Evolutionary conservation across 2,329 filamentous ascomycete genomes (phyloP).

Genomic region (Cladosporium cucumerinum): DNA sequence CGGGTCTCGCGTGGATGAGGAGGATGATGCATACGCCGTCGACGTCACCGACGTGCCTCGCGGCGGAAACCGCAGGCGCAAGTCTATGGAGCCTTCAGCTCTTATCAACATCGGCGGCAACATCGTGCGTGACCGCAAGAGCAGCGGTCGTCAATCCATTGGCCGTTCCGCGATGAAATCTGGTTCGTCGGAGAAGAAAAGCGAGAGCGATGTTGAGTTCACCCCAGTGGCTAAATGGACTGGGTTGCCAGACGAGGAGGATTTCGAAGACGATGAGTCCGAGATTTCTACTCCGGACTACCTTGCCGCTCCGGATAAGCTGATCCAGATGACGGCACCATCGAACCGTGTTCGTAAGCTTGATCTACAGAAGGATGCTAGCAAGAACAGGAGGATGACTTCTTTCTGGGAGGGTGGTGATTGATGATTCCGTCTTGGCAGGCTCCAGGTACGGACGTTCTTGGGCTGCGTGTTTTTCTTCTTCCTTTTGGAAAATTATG

Average conservation of each 20-base stretch:
- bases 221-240: slow-evolving; percentile 18
- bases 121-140: slow-evolving; percentile 32
- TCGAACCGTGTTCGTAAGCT: slow-evolving; percentile 34
- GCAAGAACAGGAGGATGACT: slow-evolving; percentile 32
- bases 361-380: slow-evolving; percentile 25
- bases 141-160: slow-evolving; percentile 30
- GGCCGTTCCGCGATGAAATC: slow-evolving; percentile 25
- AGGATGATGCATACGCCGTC: slow-evolving; percentile 33
- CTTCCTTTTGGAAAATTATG: not conserved
- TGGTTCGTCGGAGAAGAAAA: slow-evolving; percentile 19
- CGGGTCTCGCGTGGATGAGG: slow-evolving; percentile 31
- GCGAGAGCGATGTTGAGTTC: not conserved
- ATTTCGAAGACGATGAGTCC: slow-evolving; percentile 27
- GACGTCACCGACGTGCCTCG: slow-evolving; percentile 33
- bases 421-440: not conserved
- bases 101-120: slow-evolving; percentile 33
- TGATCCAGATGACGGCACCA: slow-evolving; percentile 36
- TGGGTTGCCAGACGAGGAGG: slow-evolving; percentile 28
- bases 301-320: slow-evolving; percentile 27
- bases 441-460: not conserved
- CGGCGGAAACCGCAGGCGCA: slow-evolving; percentile 32
- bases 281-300: slow-evolving; percentile 32
- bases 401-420: slow-evolving; percentile 18
- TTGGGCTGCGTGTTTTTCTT: not conserved
- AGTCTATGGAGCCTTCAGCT: slow-evolving; percentile 37